Evolutionary conservation across 306 rosid species (phyloP).

Genomic region (Gynostemma pentaphyllum): DNA sequence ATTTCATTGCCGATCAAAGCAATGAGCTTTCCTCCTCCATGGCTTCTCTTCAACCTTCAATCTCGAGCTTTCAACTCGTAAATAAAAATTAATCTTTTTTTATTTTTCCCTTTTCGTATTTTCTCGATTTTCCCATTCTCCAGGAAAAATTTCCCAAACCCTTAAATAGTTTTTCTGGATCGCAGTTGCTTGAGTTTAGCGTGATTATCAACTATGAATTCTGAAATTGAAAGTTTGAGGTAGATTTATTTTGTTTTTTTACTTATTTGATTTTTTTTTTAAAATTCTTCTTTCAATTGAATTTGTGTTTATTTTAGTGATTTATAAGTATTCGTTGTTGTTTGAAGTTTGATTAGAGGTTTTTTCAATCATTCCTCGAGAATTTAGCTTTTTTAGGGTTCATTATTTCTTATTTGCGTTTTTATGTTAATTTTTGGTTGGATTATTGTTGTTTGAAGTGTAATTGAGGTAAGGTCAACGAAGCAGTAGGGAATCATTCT

Average conservation of each 20-base stretch:
- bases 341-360: constrained; percentile 9
- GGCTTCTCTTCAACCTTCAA: constrained; percentile 64
- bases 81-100: constrained; percentile 14
- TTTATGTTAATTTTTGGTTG: constrained; percentile 10
- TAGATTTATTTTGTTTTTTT: constrained; percentile 1
- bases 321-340: constrained; percentile 1
- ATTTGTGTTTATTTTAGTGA: neutral
- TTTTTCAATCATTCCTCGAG: neutral
- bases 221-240: constrained; percentile 5
- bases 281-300: neutral
- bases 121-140: constrained; percentile 20
- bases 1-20: constrained; percentile 72
- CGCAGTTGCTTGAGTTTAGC: constrained; percentile 14
- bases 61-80: constrained; percentile 51
- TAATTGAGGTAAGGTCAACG: constrained; percentile 9
- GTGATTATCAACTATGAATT: neutral
- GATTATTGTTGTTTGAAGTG: neutral
- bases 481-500: neutral
- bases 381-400: constrained; percentile 52
- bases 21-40: constrained; percentile 68
- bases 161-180: constrained; percentile 12
- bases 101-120: neutral
- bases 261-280: neutral
- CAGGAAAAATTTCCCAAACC: constrained; percentile 13
- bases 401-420: constrained; percentile 18